phyloP scores from a whole-genome alignment of 345 rosid genomes.

The Eucalyptus brandiana region DNA sequence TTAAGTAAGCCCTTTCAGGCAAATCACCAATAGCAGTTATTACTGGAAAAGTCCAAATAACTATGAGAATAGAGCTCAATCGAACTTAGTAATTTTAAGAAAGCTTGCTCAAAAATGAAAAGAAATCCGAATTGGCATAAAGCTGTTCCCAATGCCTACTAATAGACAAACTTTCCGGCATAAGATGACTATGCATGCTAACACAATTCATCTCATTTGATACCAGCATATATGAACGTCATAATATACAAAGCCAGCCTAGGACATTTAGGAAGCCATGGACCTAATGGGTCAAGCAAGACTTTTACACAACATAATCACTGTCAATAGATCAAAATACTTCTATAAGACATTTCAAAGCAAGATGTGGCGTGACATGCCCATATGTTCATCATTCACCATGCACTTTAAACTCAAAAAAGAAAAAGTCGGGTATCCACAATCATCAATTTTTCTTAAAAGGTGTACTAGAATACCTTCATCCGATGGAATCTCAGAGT shows the following conservation, averaged over 20 bases:
- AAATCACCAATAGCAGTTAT: not conserved
- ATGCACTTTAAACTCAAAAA: not conserved
- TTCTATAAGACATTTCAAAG: not conserved
- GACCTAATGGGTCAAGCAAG: not conserved
- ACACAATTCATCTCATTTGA: not conserved
- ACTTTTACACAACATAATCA: not conserved
- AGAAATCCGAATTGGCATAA: not conserved
- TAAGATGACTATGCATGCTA: not conserved
- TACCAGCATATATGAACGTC: not conserved
- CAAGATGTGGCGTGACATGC: not conserved
- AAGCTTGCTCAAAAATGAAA: not conserved
- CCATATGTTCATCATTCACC: not conserved
- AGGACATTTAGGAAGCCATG: not conserved
- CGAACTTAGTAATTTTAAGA: not conserved
- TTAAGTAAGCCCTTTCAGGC: not conserved
- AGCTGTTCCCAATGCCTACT: not conserved
- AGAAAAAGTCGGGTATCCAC: not conserved
- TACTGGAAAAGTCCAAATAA: not conserved
- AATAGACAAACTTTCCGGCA: not conserved
- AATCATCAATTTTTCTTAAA: not conserved
- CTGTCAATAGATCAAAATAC: not conserved
- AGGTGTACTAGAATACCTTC: conserved; percentile 26
- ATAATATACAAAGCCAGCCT: not conserved
- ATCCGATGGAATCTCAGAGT: conserved; percentile 41
- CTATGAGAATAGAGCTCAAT: not conserved